phyloP scores from a whole-genome alignment of 306 rosid genomes.

The Coriaria nepalensis region DNA sequence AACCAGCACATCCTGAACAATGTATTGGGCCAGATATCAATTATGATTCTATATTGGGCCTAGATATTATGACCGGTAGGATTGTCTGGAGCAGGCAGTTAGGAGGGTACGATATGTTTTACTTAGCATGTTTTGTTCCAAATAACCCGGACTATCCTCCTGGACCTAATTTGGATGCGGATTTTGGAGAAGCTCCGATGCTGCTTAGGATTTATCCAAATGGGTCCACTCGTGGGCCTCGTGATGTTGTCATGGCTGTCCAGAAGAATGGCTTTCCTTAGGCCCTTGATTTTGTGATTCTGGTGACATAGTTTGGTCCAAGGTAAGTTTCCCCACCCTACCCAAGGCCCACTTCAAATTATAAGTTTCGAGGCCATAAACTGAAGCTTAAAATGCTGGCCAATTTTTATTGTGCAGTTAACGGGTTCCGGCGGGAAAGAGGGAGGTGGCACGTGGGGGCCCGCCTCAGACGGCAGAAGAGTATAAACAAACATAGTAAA shows the following conservation, averaged over 20 bases:
- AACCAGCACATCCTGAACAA: conserved; percentile 21
- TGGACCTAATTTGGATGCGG: conserved; percentile 27
- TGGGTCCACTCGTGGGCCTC: background rate
- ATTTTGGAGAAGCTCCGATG: conserved; percentile 33
- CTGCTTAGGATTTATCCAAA: conserved; percentile 15
- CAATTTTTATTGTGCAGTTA: conserved; percentile 10
- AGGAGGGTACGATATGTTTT: conserved; percentile 25
- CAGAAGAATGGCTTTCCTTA: conserved; percentile 31
- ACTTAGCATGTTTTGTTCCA: conserved; percentile 22
- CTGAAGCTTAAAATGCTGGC: too few species aligned
- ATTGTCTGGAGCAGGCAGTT: conserved; percentile 22
- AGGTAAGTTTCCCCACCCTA: conserved; percentile 5
- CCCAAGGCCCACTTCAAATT: too few species aligned
- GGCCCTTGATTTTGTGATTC: conserved; percentile 26
- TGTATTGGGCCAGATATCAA: conserved; percentile 28
- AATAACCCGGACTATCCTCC: conserved; percentile 36
- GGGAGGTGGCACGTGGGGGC: conserved; percentile 32
- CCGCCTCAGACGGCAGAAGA: conserved; percentile 26
- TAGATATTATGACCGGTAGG: conserved; percentile 18
- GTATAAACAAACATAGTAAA: conserved; percentile 29
- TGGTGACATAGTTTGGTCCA: conserved; percentile 27
- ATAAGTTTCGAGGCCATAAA: background rate
- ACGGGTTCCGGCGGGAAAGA: conserved; percentile 23
- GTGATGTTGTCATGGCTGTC: conserved; percentile 27
- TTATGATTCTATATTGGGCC: conserved; percentile 25